Base-by-base conservation (phyloP, 495 filamentous ascomycete genomes). In the Mytilinidion resinicola region DNA sequence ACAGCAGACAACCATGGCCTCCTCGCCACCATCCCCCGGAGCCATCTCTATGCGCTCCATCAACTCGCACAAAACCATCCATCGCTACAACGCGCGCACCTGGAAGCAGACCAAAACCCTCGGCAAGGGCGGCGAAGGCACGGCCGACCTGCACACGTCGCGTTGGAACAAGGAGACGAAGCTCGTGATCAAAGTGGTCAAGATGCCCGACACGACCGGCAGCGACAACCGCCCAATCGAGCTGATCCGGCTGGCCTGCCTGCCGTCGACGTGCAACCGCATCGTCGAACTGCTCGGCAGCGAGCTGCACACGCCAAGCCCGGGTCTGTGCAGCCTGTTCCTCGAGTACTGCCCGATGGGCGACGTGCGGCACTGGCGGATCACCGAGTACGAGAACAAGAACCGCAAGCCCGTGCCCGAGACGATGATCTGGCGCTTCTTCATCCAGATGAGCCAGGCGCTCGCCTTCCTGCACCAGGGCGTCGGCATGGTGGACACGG, bases 371-470 rank as follows among this genome's bases (percentile, higher is more conserved):
- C 1, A 35, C 7, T 61, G 62, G 62, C 39, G 36, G 35, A 39
- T 51, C 10, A 11, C 10, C 5, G 21, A 44, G 0, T 61, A 48
- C 34, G 49, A 35, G 12, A 7, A 51, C 34, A 21, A 30, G 10
- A 57, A 57, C 50, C 2, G 38, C 9, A 58, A 54, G 30, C 50
- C 33, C 5, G 55, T 66, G 1, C 55, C 59, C 11, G 63, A 66
- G 37, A 54, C 48, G 8, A 42, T 44, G 20, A 56, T 66, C 14
- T 66, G 63, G 63, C 54, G 59, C 7, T 53, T 55, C 46, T 56
- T 62, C 19, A 48, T 59, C 15, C 63, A 62, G 36, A 61, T 65
- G 50, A 15, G 34, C 4, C 63, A 65, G 37, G 63, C 63, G 9
- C 35, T 66, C 5, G 59, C 59, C 0, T 59, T 62, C 53, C 51